A percentile compares a stretch with the other conserved stretches of the same genome.
These are phyloP conservation scores for Neurospora cerealis DNA, from an alignment of 495 filamentous ascomycete species.

Conservation along the genomic window DNA sequence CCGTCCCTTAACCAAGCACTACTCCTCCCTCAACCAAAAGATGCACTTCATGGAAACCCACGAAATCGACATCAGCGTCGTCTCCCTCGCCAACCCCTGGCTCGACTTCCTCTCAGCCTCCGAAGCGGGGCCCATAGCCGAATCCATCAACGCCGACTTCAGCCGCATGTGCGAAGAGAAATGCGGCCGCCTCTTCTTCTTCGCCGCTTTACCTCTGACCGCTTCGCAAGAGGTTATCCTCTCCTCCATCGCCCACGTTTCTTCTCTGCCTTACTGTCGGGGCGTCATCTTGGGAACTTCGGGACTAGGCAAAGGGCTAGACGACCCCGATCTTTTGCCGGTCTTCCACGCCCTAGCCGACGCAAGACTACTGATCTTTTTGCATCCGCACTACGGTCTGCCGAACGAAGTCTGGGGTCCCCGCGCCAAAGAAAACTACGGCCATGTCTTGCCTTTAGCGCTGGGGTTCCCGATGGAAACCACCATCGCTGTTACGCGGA, in stretches of 20 bases:
- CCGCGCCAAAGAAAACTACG: constrained; percentile 49
- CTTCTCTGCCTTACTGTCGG: constrained; percentile 53
- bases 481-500: constrained; percentile 79
- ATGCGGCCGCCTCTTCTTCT: constrained; percentile 59
- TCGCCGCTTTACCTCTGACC: constrained; percentile 72
- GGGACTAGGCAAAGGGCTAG: constrained; percentile 70
- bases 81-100: constrained; percentile 94
- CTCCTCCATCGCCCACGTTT: constrained; percentile 53
- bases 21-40: constrained; percentile 61
- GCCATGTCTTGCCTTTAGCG: constrained; percentile 79
- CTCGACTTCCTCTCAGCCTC: constrained; percentile 67
- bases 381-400: constrained; percentile 92
- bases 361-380: constrained; percentile 56
- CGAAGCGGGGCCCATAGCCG: constrained; percentile 52
- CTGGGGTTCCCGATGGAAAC: constrained; percentile 91
- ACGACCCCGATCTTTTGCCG: constrained; percentile 61
- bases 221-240: constrained; percentile 51
- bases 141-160: constrained; percentile 67
- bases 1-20: constrained; percentile 66
- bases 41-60: constrained; percentile 83
- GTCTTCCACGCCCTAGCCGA: constrained; percentile 62
- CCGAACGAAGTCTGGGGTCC: constrained; percentile 69
- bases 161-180: constrained; percentile 52
- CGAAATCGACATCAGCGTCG: constrained; percentile 68
- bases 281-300: constrained; percentile 85